Evolutionary conservation across 2,329 filamentous ascomycete genomes (phyloP), one percentile per base, ranked within the genome.

Genomic region (Diplodia sapinea): DNA sequence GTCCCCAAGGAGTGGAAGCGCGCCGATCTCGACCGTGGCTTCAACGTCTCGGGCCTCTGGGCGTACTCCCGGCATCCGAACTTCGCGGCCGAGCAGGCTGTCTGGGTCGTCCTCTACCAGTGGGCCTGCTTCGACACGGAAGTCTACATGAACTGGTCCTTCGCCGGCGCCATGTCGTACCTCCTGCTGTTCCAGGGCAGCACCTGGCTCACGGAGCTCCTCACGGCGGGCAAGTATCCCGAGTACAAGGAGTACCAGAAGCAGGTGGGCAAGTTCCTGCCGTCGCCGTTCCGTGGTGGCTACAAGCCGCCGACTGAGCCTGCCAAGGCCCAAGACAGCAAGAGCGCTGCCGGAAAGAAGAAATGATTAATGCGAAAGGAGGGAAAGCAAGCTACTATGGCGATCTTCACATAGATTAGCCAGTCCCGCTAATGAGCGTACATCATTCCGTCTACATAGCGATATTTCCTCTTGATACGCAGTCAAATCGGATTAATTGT

Each of bases 61-160:
- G 90, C 89, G 0, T 93, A 89, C 82, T 94, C 91, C 72, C 87
- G 95, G 55, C 96, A 99, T 78, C 95, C 95, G 57, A 99, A 99
- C 79, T 99, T 98, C 75, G 88, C 91, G 5, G 92, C 92, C 5
- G 95, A 99, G 80, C 95, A 98, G 80, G 84, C 88, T 36, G 88
- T 98, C 73, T 99, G 95, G 95, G 84, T 96, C 65, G 82, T 88
- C 9, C 80, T 98, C 64, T 98, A 98, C 79, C 87, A 92, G 74
- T 99, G 94, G 95, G 88, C 87, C 71, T 94, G 91, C 79, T 90
- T 88, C 76, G 86, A 89, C 66, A 91, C 89, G 38, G 86, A 88
- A 66, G 88, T 84, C 1, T 82, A 89, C 51, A 89, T 89, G 76
- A 94, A 91, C 79, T 99, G 94, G 92, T 89, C 91, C 1, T 87